Base-by-base conservation (phyloP, 805 yeast species). In the Candida rishiriensis region DNA sequence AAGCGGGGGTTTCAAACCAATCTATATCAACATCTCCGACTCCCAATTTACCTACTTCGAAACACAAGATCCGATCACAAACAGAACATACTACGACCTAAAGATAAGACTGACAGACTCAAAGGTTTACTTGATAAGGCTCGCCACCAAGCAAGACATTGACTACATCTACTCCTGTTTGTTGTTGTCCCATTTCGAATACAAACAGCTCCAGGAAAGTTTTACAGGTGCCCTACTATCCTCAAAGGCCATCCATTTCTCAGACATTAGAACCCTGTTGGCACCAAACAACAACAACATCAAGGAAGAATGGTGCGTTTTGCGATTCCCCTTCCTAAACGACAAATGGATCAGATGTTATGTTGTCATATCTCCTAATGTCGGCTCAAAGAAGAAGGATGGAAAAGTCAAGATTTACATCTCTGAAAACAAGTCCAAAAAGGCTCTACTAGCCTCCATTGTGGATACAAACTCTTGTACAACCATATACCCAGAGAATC, bases 221-320 rank as follows among this genome's bases (percentile, higher is more conserved):
- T 82, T 75, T 55, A 81, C 87, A 0, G 88, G 85, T 7, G 84
- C 81, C 2, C 62, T 81, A 30, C 60, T 82, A 30, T 76, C 84
- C 9, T 62, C 77, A 9, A 79, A 77, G 51, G 88, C 83, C 1
- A 68, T 79, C 3, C 59, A 66, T 41, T 68, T 82, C 43, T 69
- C 76, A 2, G 88, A 82, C 56, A 70, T 81, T 35, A 78, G 80
- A 53, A 76, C 81, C 2, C 64, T 82, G 15, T 64, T 82, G 49
- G 72, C 78, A 5, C 75, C 75, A 36, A 73, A 71, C 47, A 70
- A 77, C 47, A 62, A 68, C 40, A 73, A 66, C 51, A 55, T 70
- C 4, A 69, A 71, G 48, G 73, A 64, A 38, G 88, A 82, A 53
- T 80, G 85, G 85, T 77, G 81, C 57, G 76, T 78, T 55, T 59